These are phyloP conservation scores for Neofusicoccum ribis DNA, from an alignment of 2,329 filamentous ascomycete species.

Conservation along the genomic window DNA sequence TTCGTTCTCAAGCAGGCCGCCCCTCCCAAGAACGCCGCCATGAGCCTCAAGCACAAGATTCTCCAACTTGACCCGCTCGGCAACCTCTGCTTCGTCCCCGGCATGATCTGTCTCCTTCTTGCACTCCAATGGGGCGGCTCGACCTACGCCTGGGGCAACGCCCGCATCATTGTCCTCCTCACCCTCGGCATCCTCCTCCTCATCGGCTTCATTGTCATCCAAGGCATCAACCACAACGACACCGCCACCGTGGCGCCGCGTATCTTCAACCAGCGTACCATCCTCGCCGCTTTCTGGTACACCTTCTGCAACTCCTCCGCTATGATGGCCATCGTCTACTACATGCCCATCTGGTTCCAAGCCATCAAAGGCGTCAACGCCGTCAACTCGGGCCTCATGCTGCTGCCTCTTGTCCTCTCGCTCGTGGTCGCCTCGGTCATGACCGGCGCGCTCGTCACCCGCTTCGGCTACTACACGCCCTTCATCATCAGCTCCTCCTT, in stretches of 20 bases:
- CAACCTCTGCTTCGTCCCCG: slow-evolving; percentile 45
- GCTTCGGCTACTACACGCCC: slow-evolving; percentile 51
- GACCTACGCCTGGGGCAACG: slow-evolving; percentile 48
- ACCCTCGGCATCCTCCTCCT: slow-evolving; percentile 45
- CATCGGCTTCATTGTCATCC: slow-evolving; percentile 43
- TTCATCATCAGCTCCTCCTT: slow-evolving; percentile 47
- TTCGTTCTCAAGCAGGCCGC: slow-evolving; percentile 34
- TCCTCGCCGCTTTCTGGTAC: slow-evolving; percentile 44
- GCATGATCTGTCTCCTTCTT: slow-evolving; percentile 50
- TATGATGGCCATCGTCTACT: slow-evolving; percentile 46
- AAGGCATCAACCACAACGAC: slow-evolving; percentile 35
- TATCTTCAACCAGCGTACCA: slow-evolving; percentile 48
- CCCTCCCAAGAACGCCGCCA: slow-evolving; percentile 28
- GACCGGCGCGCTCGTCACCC: slow-evolving; percentile 34
- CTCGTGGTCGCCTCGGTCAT: slow-evolving; percentile 34
- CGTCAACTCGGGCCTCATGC: slow-evolving; percentile 47
- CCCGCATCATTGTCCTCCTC: slow-evolving; percentile 48
- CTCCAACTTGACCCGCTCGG: slow-evolving; percentile 50
- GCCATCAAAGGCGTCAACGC: slow-evolving; percentile 50
- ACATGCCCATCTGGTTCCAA: slow-evolving; percentile 52
- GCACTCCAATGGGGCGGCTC: slow-evolving; percentile 54
- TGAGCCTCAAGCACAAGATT: slow-evolving; percentile 31
- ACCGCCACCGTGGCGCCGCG: slow-evolving; percentile 40
- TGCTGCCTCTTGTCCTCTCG: slow-evolving; percentile 48
- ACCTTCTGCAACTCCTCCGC: slow-evolving; percentile 28